Evolutionary conservation across 176 grass and related monocot genomes (phyloP).

Genomic region (Tillandsia fasciculata): DNA sequence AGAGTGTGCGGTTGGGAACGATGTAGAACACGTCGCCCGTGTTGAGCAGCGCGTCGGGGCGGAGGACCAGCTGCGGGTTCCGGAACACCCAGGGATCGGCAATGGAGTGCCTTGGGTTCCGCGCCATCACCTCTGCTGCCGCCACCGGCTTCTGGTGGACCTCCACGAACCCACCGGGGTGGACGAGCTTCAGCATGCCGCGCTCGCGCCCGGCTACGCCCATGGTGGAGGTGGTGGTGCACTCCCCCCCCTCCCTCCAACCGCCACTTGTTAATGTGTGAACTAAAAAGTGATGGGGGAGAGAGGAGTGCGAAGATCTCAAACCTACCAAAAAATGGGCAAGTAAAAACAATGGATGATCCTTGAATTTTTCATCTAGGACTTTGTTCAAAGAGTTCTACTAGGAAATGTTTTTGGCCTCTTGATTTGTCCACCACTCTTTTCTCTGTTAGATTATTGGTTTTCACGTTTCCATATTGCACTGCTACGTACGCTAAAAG

Average conservation of each 20-base stretch:
- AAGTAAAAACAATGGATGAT: not conserved
- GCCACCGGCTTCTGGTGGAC: constrained; percentile 11
- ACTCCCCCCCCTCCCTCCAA: not conserved
- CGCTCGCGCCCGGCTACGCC: constrained; percentile 1
- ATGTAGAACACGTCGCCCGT: constrained; percentile 17
- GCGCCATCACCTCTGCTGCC: not conserved
- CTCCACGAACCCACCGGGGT: constrained; percentile 19
- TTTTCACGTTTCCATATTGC: too few species aligned
- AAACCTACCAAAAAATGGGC: not conserved
- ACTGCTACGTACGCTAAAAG: too few species aligned
- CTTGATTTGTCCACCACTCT: not conserved
- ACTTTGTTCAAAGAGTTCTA: not conserved
- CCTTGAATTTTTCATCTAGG: not conserved
- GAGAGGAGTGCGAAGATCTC: not conserved
- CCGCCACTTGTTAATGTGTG: not conserved
- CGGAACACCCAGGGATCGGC: constrained; percentile 8
- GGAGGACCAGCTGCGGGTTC: constrained; percentile 12
- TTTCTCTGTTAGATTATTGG: too few species aligned
- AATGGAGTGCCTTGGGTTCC: constrained; percentile 13
- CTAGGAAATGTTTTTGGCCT: not conserved
- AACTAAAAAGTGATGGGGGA: not conserved
- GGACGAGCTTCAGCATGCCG: constrained; percentile 14
- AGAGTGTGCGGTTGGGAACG: constrained; percentile 3
- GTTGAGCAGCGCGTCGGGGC: constrained; percentile 6
- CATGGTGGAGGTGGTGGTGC: not conserved